phyloP scores from a whole-genome alignment of 345 rosid genomes.

The Isatis tinctoria region DNA sequence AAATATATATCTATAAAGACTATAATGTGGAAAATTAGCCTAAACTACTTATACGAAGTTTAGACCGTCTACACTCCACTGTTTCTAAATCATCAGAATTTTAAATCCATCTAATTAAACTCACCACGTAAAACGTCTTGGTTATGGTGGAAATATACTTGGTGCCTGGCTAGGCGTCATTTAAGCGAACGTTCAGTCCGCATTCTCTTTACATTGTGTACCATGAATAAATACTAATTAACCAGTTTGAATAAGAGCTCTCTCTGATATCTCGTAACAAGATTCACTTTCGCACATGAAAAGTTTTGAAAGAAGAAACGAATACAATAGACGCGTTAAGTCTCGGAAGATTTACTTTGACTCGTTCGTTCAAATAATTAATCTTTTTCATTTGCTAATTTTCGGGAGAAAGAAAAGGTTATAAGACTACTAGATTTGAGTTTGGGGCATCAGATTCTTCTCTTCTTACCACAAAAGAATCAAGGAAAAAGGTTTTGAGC shows the following conservation, averaged over 20 bases:
- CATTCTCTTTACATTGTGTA: background rate
- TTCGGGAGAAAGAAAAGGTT: background rate
- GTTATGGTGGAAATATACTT: no score
- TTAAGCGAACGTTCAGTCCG: no score
- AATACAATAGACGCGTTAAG: background rate
- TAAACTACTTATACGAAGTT: no score
- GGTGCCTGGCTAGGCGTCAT: no score
- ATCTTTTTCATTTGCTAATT: conserved; percentile 5
- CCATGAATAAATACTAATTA: background rate
- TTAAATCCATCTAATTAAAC: no score
- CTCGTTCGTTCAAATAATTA: background rate
- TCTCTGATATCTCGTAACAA: background rate
- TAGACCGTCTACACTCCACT: no score
- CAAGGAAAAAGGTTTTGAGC: conserved; percentile 32
- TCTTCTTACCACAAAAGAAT: conserved; percentile 31
- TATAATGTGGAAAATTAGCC: no score
- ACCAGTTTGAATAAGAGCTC: background rate
- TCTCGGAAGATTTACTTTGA: conserved; percentile 4
- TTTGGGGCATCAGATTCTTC: conserved; percentile 32
- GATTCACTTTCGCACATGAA: background rate
- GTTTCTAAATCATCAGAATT: no score
- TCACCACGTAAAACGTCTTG: no score
- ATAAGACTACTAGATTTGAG: conserved; percentile 15
- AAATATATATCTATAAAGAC: no score
- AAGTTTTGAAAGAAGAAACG: background rate